phyloP scores from a whole-genome alignment of 129 eudicot species.

The Saussurea involucrata region DNA sequence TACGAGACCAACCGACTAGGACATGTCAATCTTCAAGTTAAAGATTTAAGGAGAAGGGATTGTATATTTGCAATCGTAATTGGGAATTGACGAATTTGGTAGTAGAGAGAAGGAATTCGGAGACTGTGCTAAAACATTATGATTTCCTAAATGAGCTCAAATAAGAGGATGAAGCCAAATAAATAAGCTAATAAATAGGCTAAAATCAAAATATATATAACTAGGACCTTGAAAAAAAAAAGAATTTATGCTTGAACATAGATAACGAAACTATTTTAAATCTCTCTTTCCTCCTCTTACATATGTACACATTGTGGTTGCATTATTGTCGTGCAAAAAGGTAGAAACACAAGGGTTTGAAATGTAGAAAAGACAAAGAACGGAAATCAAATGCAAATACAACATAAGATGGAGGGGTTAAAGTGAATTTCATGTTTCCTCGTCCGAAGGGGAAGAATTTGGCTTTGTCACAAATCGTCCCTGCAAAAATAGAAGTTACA shows the following conservation, averaged over 20 bases:
- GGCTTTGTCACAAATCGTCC: slow-evolving; percentile 28
- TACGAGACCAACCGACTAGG: too few relatives aligned
- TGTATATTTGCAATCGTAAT: too few relatives aligned
- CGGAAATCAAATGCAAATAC: not conserved
- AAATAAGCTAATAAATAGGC: too few relatives aligned
- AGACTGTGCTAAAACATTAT: too few relatives aligned
- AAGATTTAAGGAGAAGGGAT: too few relatives aligned
- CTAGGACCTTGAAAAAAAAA: too few relatives aligned
- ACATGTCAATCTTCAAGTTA: too few relatives aligned
- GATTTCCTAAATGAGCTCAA: too few relatives aligned
- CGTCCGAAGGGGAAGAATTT: slow-evolving; percentile 6
- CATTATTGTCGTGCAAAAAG: slow-evolving; percentile 4
- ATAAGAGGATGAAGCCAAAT: too few relatives aligned
- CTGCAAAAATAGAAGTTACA: slow-evolving; percentile 9
- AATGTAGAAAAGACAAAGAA: slow-evolving; percentile 10
- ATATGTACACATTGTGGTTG: slow-evolving; percentile 26
- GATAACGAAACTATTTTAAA: not conserved
- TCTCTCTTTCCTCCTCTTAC: not conserved
- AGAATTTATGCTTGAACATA: not conserved
- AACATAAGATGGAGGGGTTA: not conserved
- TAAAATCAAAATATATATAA: too few relatives aligned
- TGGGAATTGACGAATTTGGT: too few relatives aligned
- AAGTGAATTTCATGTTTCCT: not conserved
- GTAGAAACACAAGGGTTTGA: not conserved
- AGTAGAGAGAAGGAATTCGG: too few relatives aligned